Evolutionary conservation across 1,284 basidiomycete genomes (phyloP), one percentile per base, ranked within the genome.

Genomic region (Cutaneotrichosporon cyanovorans): DNA sequence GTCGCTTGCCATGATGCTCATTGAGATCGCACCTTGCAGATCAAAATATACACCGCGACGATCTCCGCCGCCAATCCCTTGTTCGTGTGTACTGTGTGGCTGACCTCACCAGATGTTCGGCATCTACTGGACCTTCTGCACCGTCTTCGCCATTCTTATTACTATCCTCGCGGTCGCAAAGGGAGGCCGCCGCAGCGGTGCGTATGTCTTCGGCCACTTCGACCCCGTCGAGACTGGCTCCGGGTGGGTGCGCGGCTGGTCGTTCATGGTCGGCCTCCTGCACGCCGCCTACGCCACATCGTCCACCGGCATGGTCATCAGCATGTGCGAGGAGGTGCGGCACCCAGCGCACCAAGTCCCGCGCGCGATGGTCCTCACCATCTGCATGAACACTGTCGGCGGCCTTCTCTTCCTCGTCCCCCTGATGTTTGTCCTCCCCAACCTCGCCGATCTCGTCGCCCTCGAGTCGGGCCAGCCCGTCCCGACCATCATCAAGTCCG

Each of bases 391-490:
- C 52, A 58, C 55, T 10, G 23, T 57, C 18, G 51, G 62, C n/a
- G 63, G 63, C 20, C 49, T 63, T 32, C 43, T 63, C 42, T 66
- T 62, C 57, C 56, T 75, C 40, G 59, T 75, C 14, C 71, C 73
- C 19, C 63, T 75, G 25, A 59, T 73, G 36, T 74, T 75, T 57
- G 65, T 72, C 37, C 63, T 74, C 15, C 69, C 70, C 4, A 69
- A 73, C 48, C 60, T 74, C 15, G 42, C 53, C 14, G 58, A 55
- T 21, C 58, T 73, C 16, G 62, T 74, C 31, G 58, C 56, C 8
- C 63, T 69, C 20, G 58, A 65, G 1, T 68, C 71, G 6, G 73
- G 71, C 19, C 72, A 74, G 48, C 73, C 73, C 2, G 56, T 72
- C 15, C 67, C 71, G 1, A 62, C 66, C n/a, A 62, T 73, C 36